Evolutionary conservation across 495 filamentous ascomycete genomes (phyloP).

Genomic region (Penicillium parvum): DNA sequence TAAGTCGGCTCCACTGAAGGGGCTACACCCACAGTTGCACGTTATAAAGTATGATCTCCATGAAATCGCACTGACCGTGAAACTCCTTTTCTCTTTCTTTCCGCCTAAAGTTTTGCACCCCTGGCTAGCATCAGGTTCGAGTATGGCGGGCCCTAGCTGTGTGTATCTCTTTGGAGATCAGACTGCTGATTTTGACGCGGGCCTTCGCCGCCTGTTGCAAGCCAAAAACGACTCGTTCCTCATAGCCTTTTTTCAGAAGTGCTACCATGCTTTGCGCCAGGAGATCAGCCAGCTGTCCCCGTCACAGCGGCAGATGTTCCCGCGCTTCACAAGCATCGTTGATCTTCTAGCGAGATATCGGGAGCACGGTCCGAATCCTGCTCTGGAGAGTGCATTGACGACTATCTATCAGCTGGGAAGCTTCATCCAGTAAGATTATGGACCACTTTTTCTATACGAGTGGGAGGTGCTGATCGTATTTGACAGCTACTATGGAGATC

Average conservation of each 20-base stretch:
- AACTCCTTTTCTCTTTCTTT: slow-evolving; percentile 8
- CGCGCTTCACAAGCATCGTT: slow-evolving; percentile 62
- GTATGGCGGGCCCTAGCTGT: slow-evolving; percentile 31
- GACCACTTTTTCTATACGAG: too few species aligned
- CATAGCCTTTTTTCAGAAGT: slow-evolving; percentile 60
- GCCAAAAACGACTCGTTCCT: slow-evolving; percentile 62
- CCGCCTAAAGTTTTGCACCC: slow-evolving; percentile 11
- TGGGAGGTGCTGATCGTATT: slow-evolving; percentile 3
- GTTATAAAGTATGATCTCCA: slow-evolving; percentile 25
- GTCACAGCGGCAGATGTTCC: slow-evolving; percentile 57
- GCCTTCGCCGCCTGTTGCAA: slow-evolving; percentile 59
- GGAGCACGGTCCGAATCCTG: slow-evolving; percentile 53
- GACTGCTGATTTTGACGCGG: slow-evolving; percentile 65
- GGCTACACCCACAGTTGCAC: background rate
- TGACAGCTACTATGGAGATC: slow-evolving; percentile 46
- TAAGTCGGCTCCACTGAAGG: slow-evolving; percentile 4
- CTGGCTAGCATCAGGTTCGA: slow-evolving; percentile 14
- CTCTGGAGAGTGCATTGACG: slow-evolving; percentile 61
- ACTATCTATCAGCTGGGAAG: slow-evolving; percentile 68
- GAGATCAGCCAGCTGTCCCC: slow-evolving; percentile 59
- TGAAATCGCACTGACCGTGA: background rate
- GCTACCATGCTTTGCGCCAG: slow-evolving; percentile 55
- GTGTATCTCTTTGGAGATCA: slow-evolving; percentile 72
- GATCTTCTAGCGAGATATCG: slow-evolving; percentile 69
- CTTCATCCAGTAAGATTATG: slow-evolving; percentile 64